These are phyloP conservation scores for Aquilaria malaccensis DNA, from an alignment of 345 rosid species.

Conservation along the genomic window DNA sequence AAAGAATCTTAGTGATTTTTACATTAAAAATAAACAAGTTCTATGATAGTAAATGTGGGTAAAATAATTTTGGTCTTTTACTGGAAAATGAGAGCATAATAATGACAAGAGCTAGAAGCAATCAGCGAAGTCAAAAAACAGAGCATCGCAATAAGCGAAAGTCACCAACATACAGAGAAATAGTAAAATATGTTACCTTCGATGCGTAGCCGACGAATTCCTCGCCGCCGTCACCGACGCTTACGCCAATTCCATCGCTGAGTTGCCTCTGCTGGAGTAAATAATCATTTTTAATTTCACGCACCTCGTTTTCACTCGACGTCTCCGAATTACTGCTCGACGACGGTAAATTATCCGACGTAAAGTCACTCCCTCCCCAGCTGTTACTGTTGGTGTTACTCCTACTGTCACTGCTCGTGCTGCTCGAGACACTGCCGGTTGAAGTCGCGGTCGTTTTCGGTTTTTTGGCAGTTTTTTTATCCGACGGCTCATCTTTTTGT, in stretches of 20 bases:
- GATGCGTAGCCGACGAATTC: slow-evolving; percentile 28
- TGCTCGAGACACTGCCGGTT: slow-evolving; percentile 10
- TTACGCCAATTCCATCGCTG: slow-evolving; percentile 27
- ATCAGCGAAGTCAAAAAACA: not conserved
- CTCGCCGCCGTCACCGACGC: slow-evolving; percentile 27
- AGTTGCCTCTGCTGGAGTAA: slow-evolving; percentile 15
- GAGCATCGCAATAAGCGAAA: slow-evolving; percentile 8
- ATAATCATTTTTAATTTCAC: slow-evolving; percentile 9
- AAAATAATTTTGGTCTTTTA: too few relatives aligned
- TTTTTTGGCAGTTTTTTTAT: slow-evolving; percentile 12
- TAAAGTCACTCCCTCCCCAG: slow-evolving; percentile 43
- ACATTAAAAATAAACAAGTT: too few relatives aligned
- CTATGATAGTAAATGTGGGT: too few relatives aligned
- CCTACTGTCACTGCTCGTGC: slow-evolving; percentile 19
- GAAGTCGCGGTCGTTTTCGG: not conserved
- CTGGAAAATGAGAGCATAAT: too few relatives aligned
- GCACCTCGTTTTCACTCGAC: slow-evolving; percentile 27
- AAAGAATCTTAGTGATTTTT: too few relatives aligned
- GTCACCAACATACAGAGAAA: slow-evolving; percentile 15
- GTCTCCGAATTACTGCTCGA: slow-evolving; percentile 31
- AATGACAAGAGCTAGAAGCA: too few relatives aligned
- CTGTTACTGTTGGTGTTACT: slow-evolving; percentile 14
- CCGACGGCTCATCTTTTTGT: slow-evolving; percentile 32
- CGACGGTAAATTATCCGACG: slow-evolving; percentile 28
- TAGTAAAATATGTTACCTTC: slow-evolving; percentile 35